Conservation (phyloP, 1,284 basidiomycete genomes). For the Mycena sp. region DNA sequence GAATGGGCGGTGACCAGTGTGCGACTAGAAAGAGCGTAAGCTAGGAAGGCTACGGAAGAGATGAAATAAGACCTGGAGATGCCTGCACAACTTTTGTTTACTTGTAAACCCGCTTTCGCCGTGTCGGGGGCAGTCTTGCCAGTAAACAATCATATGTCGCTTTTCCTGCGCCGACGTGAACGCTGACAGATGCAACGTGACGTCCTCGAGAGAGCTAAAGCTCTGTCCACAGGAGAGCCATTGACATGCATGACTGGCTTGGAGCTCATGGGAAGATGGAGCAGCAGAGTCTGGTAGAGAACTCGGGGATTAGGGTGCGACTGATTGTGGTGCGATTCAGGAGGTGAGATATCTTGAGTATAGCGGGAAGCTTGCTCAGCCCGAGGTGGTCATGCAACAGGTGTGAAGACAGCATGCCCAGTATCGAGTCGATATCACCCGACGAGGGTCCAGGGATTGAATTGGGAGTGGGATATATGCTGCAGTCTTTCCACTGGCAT, state of each 20-base stretch:
- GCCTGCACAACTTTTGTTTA: constrained; percentile 94
- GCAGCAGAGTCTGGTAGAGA: too few relatives aligned
- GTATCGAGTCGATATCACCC: constrained; percentile 48
- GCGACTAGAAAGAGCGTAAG: constrained; percentile 63
- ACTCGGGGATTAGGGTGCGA: too few relatives aligned
- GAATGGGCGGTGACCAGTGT: constrained; percentile 88
- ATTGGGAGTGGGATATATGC: constrained; percentile 55
- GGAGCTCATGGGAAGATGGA: constrained; percentile 30
- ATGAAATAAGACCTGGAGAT: too few relatives aligned
- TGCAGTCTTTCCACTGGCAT: constrained; percentile 78
- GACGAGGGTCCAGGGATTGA: constrained; percentile 56
- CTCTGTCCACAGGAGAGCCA: constrained; percentile 73
- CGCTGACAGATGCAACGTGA: constrained; percentile 83
- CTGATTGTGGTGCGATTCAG: background rate
- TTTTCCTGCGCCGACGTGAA: constrained; percentile 89
- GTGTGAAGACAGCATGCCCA: constrained; percentile 66
- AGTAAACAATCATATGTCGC: constrained; percentile 90
- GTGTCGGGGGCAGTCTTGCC: constrained; percentile 83
- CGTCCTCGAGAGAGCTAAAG: constrained; percentile 73
- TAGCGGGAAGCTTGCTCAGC: constrained; percentile 37
- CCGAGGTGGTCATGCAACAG: constrained; percentile 87
- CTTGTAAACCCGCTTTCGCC: constrained; percentile 81
- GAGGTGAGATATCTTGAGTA: constrained; percentile 4
- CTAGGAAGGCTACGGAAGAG: background rate
- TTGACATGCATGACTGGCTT: constrained; percentile 63